phyloP scores from a whole-genome alignment of 2,329 filamentous ascomycete species.

The Emydomyces testavorans region DNA sequence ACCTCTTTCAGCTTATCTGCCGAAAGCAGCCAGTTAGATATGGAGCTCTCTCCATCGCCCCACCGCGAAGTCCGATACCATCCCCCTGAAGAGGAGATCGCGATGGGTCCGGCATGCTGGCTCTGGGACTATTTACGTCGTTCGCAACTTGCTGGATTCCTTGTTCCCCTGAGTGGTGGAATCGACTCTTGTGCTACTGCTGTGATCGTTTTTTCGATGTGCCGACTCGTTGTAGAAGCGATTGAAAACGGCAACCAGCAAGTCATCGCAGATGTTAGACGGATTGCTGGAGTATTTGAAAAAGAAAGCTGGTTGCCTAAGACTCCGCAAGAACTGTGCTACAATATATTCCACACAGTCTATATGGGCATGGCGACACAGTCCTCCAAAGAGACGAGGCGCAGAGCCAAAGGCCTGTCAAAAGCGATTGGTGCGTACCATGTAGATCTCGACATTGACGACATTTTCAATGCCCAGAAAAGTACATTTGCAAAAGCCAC shows the following conservation, averaged over 20 bases:
- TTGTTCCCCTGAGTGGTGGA: constrained; percentile 26
- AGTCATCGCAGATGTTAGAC: constrained; percentile 22
- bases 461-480: constrained; percentile 37
- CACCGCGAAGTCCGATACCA: constrained; percentile 17
- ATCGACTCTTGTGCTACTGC: constrained; percentile 25
- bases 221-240: constrained; percentile 22
- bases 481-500: constrained; percentile 37
- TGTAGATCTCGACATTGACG: constrained; percentile 60
- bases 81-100: constrained; percentile 23
- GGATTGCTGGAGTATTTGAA: constrained; percentile 30
- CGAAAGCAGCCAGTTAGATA: constrained; percentile 17
- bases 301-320: constrained; percentile 35
- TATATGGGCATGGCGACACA: constrained; percentile 60
- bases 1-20: constrained; percentile 21
- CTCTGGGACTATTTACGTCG: constrained; percentile 28
- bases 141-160: constrained; percentile 22
- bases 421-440: constrained; percentile 56
- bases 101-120: constrained; percentile 19
- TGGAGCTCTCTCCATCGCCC: constrained; percentile 15
- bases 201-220: constrained; percentile 28
- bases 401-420: constrained; percentile 50
- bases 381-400: constrained; percentile 53
- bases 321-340: constrained; percentile 48
- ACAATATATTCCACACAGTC: constrained; percentile 47
- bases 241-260: constrained; percentile 20